A percentile compares a stretch with the other conserved stretches of the same genome.
These are phyloP conservation scores for Tulasnella sp. DNA, from an alignment of 768 basidiomycete species.

Conservation along the genomic window DNA sequence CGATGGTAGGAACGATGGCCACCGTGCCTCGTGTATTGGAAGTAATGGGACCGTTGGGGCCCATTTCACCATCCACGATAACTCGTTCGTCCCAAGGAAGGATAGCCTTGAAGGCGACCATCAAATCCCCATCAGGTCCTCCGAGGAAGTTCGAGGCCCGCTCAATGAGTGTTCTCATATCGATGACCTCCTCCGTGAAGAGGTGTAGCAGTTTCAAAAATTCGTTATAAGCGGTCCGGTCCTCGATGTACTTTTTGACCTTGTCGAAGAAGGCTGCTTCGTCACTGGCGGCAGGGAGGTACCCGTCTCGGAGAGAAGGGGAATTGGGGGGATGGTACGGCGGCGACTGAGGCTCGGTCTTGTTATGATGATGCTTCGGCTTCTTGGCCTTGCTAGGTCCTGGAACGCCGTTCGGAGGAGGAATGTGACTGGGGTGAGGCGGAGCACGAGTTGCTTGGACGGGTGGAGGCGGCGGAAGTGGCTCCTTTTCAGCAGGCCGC, in stretches of 20 bases:
- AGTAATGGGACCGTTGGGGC: slow-evolving; percentile 17
- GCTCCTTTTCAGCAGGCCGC: slow-evolving; percentile 54
- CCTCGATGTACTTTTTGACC: slow-evolving; percentile 43
- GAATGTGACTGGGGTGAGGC: not conserved
- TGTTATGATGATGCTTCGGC: slow-evolving; percentile 22
- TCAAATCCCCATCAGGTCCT: slow-evolving; percentile 60
- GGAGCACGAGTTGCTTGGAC: slow-evolving; percentile 5
- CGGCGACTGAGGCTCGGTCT: slow-evolving; percentile 30
- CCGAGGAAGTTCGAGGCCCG: slow-evolving; percentile 72
- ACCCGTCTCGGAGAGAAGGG: slow-evolving; percentile 17
- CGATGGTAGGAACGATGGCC: slow-evolving; percentile 59
- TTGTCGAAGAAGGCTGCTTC: slow-evolving; percentile 92
- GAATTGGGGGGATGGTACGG: slow-evolving; percentile 15
- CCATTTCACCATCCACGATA: slow-evolving; percentile 14
- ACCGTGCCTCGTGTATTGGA: slow-evolving; percentile 21
- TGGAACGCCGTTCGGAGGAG: slow-evolving; percentile 1
- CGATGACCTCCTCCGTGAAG: slow-evolving; percentile 86
- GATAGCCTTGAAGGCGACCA: slow-evolving; percentile 75
- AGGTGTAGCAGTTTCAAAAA: slow-evolving; percentile 88
- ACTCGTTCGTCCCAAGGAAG: slow-evolving; percentile 66
- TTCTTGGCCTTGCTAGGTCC: slow-evolving; percentile 20
- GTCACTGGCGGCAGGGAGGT: slow-evolving; percentile 28
- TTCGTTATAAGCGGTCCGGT: slow-evolving; percentile 46
- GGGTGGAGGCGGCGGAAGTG: slow-evolving; percentile 41
- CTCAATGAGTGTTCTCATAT: slow-evolving; percentile 69